Conservation (phyloP, 805 yeast genomes). For the Starmerella stellata region DNA sequence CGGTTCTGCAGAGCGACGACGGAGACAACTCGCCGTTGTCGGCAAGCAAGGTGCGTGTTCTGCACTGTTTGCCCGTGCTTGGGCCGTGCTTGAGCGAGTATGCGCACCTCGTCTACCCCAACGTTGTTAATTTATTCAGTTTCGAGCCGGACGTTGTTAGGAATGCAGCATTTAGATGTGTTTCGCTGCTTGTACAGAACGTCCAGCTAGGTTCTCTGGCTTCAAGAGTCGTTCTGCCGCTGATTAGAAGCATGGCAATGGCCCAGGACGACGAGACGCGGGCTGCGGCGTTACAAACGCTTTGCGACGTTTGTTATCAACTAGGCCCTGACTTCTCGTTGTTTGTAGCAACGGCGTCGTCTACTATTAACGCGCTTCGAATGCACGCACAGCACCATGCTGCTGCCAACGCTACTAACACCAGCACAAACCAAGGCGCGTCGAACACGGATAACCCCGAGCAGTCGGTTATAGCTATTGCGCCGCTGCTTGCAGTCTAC, state of each 20-base stretch:
- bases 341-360: constrained; percentile 32
- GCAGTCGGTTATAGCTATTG: constrained; percentile 56
- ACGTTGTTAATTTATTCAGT: constrained; percentile 65
- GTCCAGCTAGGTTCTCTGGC: constrained; percentile 73
- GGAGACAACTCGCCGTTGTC: constrained; percentile 31
- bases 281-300: constrained; percentile 52
- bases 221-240: constrained; percentile 73
- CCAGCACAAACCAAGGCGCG: background rate
- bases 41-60: constrained; percentile 37
- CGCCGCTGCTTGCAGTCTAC: constrained; percentile 38
- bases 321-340: constrained; percentile 70
- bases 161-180: constrained; percentile 58
- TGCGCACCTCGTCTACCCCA: constrained; percentile 72
- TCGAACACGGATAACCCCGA: constrained; percentile 2
- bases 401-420: background rate
- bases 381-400: constrained; percentile 1
- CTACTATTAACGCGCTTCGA: constrained; percentile 8
- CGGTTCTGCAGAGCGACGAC: constrained; percentile 50
- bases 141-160: constrained; percentile 40
- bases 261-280: constrained; percentile 39
- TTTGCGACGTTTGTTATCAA: constrained; percentile 55
- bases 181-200: constrained; percentile 61
- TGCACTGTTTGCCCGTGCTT: constrained; percentile 68
- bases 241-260: constrained; percentile 45
- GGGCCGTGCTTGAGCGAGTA: constrained; percentile 81